These are phyloP conservation scores for Rosa chinensis DNA, from an alignment of 306 rosid genomes.

Conservation along the genomic window DNA sequence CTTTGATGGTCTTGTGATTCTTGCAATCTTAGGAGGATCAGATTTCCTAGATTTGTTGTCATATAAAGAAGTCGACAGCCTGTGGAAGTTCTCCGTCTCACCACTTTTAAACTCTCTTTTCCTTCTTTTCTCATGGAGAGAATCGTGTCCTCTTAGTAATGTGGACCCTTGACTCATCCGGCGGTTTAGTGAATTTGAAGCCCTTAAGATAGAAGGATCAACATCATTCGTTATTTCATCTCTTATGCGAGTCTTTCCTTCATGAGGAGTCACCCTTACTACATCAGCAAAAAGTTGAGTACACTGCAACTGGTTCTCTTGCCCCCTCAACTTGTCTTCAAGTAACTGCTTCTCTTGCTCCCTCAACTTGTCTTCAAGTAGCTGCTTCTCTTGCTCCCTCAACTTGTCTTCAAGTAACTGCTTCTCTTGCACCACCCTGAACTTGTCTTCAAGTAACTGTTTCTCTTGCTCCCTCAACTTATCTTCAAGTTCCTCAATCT, in stretches of 20 bases:
- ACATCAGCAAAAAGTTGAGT: constrained; percentile 42
- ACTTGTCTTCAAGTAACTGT: constrained; percentile 23
- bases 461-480: constrained; percentile 57
- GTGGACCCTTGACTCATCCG: constrained; percentile 49
- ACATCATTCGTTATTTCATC: constrained; percentile 50
- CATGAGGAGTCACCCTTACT: constrained; percentile 50
- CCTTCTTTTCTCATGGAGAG: constrained; percentile 51
- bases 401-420: constrained; percentile 55
- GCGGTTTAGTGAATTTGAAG: constrained; percentile 52
- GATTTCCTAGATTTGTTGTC: constrained; percentile 65
- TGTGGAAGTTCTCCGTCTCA: constrained; percentile 57
- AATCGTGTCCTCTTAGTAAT: constrained; percentile 46
- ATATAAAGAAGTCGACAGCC: constrained; percentile 32
- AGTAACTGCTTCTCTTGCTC: constrained; percentile 49
- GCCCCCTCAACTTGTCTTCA: constrained; percentile 50
- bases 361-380: constrained; percentile 27
- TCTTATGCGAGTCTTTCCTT: constrained; percentile 33
- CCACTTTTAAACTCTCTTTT: constrained; percentile 62
- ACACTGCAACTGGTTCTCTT: constrained; percentile 30
- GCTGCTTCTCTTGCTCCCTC: constrained; percentile 50
- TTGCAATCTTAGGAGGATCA: constrained; percentile 66
- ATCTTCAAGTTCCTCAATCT: constrained; percentile 74
- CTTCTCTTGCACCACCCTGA: constrained; percentile 53
- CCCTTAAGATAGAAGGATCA: constrained; percentile 51
- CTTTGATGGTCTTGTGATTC: constrained; percentile 51